Evolutionary conservation across 2,329 filamentous ascomycete species (phyloP), one percentile per base, ranked within the genome.

Genomic region (Alternaria ethzedia): DNA sequence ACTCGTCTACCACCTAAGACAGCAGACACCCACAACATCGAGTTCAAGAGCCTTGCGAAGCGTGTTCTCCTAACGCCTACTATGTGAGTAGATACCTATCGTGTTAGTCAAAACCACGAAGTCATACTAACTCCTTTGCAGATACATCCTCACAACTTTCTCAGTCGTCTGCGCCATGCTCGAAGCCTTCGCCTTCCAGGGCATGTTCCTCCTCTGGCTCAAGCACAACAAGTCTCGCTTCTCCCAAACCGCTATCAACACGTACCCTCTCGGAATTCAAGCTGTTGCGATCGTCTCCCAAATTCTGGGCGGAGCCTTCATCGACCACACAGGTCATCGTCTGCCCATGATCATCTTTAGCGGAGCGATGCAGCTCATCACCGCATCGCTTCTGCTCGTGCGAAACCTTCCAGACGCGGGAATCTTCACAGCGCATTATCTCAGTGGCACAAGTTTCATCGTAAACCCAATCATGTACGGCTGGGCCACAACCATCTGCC

Each of bases 251-350:
- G 83, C 87, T 67, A 81, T 85, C 36, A 88, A 88, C 73, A 85
- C 86, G 67, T 88, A 88, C 57, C 86, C 86, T 0, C 86, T 86
- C 0, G 86, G 85, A 2, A 84, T 88, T 0, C 83, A 86, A 0
- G 86, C 86, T 0, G 82, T 85, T 1, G 86, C 86, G 5, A 87
- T 89, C 36, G 73, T 84, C 0, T 86, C 85, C 13, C 76, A 80
- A 30, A 72, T 80, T 17, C 41, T 70, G 1, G 75, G 75, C n/a
- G 78, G 75, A 21, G 62, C 73, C 51, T 71, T 78, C 28, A 81
- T 81, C 55, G 79, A 82, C 57, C 67, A 64, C 3, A 80, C 79
- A 1, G 71, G 72, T 6, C 68, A 72, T 11, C 73, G 73, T 13
- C 57, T 78, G 2, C 77, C 78, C 5, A 79, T 80, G 71, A 73